Percentiles rank a stretch among this genome's conserved stretches.
These are phyloP conservation scores for Nitzschia sp. DNA, from an alignment of 108 stramenopile genomes.

Conservation along the genomic window DNA sequence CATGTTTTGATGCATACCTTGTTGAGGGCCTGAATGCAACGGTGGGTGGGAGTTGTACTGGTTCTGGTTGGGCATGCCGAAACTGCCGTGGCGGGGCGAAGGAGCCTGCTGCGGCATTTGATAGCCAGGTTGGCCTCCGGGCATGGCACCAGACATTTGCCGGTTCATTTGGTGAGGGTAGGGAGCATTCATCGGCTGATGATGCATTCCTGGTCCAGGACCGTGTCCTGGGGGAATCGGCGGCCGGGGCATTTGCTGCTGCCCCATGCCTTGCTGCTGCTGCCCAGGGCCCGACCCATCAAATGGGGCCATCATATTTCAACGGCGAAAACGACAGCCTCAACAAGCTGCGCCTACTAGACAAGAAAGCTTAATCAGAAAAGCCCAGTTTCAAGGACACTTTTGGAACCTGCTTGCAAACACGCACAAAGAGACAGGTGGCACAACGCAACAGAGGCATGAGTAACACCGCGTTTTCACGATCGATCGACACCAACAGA, in stretches of 20 bases:
- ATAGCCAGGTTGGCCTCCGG: constrained; percentile 33
- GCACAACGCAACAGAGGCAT: too few relatives aligned
- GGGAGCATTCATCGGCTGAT: constrained; percentile 47
- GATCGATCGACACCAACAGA: too few relatives aligned
- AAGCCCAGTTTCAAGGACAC: too few relatives aligned
- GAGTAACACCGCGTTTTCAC: too few relatives aligned
- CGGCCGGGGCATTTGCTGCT: constrained; percentile 37
- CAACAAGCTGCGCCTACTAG: too few relatives aligned
- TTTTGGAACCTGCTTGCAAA: too few relatives aligned
- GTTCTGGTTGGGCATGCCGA: constrained; percentile 33
- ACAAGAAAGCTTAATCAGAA: too few relatives aligned
- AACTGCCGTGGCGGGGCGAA: constrained; percentile 30
- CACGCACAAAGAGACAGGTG: too few relatives aligned
- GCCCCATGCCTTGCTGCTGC: constrained; percentile 44
- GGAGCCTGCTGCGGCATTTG: constrained; percentile 44
- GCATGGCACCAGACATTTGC: constrained; percentile 35
- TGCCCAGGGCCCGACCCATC: constrained; percentile 54
- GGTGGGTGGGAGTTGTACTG: constrained; percentile 41
- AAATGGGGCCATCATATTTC: constrained; percentile 59
- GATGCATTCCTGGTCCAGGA: constrained; percentile 47
- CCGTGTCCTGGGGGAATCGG: constrained; percentile 60
- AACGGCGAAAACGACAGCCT: not conserved
- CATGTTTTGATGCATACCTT: constrained; percentile 52
- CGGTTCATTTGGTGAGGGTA: constrained; percentile 35
- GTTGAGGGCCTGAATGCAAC: constrained; percentile 47